A percentile compares a stretch with the other conserved stretches of the same genome.
Evolutionary conservation across 192 early-diverging fungal genomes (phyloP).

Genomic region (Thamnidium elegans): DNA sequence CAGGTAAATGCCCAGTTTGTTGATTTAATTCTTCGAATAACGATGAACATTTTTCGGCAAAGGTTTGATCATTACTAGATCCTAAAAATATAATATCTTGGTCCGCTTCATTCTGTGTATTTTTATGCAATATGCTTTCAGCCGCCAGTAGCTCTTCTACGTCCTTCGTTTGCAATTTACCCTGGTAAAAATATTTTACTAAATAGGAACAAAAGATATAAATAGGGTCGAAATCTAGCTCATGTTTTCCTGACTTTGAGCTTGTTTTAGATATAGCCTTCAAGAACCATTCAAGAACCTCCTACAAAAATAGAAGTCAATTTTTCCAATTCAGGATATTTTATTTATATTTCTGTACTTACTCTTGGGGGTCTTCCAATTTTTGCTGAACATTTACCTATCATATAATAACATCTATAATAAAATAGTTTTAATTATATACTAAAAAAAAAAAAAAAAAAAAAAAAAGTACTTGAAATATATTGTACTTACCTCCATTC

Average conservation of each 20-base stretch:
- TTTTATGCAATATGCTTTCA: not conserved
- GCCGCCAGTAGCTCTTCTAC: not conserved
- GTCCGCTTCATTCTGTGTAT: not conserved
- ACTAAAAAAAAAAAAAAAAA: not conserved
- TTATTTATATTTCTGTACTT: not conserved
- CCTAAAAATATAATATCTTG: no score
- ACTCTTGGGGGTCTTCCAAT: conserved; percentile 41
- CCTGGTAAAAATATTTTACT: conserved; percentile 46
- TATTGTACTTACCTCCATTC: conserved; percentile 23
- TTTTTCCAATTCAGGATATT: not conserved
- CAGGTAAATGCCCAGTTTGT: not conserved
- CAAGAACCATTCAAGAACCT: conserved; percentile 40
- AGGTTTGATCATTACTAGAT: not conserved
- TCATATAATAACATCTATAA: conserved; percentile 31
- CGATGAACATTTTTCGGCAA: not conserved
- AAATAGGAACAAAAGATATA: conserved; percentile 58
- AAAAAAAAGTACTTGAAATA: conserved; percentile 8
- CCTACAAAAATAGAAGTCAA: conserved; percentile 22
- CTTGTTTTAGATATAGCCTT: conserved; percentile 35
- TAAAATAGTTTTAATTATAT: not conserved
- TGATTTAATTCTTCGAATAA: not conserved
- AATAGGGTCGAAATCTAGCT: conserved; percentile 59
- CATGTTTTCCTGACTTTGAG: conserved; percentile 44
- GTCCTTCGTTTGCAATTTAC: conserved; percentile 39
- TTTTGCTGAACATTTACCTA: conserved; percentile 54